phyloP scores from a whole-genome alignment of 768 basidiomycete genomes.

The Roridomyces roridus region DNA sequence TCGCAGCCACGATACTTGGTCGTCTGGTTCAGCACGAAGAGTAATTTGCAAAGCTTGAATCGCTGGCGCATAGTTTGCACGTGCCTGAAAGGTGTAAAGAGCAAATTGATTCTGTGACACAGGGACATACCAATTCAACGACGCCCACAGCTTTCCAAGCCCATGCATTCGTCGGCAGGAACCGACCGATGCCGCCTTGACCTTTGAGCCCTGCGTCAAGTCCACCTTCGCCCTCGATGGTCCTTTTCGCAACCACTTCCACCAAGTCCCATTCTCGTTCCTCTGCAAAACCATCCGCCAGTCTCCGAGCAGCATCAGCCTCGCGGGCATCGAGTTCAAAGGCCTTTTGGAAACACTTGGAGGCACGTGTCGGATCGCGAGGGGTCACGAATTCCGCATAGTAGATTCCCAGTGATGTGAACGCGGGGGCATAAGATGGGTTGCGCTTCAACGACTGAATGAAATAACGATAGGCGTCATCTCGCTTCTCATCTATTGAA shows the following conservation, averaged over 20 bases:
- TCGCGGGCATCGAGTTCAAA: conserved; percentile 95
- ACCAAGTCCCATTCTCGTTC: conserved; percentile 96
- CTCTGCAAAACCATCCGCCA: conserved; percentile 91
- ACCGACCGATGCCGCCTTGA: conserved; percentile 51
- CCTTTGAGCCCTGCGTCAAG: conserved; percentile 60
- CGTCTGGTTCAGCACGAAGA: conserved; percentile 76
- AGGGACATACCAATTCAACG: conserved; percentile 79
- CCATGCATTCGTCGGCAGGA: conserved; percentile 87
- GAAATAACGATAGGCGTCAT: conserved; percentile 80
- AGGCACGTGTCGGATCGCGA: conserved; percentile 82
- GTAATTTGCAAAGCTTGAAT: conserved; percentile 89
- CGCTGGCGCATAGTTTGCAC: conserved; percentile 71
- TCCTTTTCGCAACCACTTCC: conserved; percentile 89
- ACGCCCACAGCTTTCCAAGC: conserved; percentile 97
- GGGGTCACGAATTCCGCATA: conserved; percentile 76
- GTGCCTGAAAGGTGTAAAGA: conserved; percentile 50
- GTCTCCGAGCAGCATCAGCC: conserved; percentile 78
- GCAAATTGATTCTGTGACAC: neutral
- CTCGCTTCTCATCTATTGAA: conserved; percentile 49
- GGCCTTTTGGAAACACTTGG: conserved; percentile 97
- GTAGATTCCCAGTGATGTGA: conserved; percentile 91
- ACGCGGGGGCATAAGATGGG: conserved; percentile 85
- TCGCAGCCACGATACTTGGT: conserved; percentile 86
- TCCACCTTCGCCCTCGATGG: conserved; percentile 94
- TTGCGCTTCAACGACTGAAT: conserved; percentile 80